phyloP scores from a whole-genome alignment of 2,329 filamentous ascomycete genomes.

The Monilinia vaccinii-corymbosi region DNA sequence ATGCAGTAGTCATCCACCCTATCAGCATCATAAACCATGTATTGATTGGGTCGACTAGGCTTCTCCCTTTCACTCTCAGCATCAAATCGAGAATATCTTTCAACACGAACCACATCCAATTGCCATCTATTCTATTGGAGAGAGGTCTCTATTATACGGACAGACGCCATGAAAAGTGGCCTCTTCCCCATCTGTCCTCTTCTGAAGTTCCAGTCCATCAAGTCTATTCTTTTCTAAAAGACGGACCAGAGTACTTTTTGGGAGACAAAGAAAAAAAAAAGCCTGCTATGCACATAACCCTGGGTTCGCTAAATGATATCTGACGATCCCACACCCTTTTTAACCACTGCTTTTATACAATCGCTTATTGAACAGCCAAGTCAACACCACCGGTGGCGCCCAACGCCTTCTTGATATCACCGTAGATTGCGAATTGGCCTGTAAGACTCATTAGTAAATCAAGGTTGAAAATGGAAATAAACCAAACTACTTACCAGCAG shows the following conservation, averaged over 20 bases:
- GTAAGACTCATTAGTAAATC: constrained; percentile 30
- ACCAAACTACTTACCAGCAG: not conserved
- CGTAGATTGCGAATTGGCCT: constrained; percentile 86
- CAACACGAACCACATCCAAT: constrained; percentile 2
- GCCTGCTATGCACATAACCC: not conserved
- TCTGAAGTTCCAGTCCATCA: not conserved
- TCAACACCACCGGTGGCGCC: constrained; percentile 71
- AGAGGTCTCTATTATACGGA: constrained; percentile 5
- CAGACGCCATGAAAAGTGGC: not conserved
- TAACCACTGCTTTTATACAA: constrained; percentile 21
- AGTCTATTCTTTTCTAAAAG: constrained; percentile 5
- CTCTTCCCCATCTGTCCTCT: not conserved
- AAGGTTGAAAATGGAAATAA: not conserved
- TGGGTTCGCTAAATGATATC: not conserved
- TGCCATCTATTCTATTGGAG: constrained; percentile 6
- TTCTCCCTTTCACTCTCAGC: not conserved
- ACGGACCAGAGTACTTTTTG: not conserved
- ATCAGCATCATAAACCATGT: too few relatives aligned
- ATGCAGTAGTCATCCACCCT: too few relatives aligned
- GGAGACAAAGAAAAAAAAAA: not conserved
- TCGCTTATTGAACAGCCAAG: constrained; percentile 37
- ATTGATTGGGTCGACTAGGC: too few relatives aligned
- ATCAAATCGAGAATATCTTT: not conserved
- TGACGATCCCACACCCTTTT: constrained; percentile 2
- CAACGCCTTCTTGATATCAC: constrained; percentile 59